Percentiles rank a stretch among this genome's conserved stretches.
These are phyloP conservation scores for Trichophyton verrucosum DNA, from an alignment of 2,329 filamentous ascomycete species.

Conservation along the genomic window DNA sequence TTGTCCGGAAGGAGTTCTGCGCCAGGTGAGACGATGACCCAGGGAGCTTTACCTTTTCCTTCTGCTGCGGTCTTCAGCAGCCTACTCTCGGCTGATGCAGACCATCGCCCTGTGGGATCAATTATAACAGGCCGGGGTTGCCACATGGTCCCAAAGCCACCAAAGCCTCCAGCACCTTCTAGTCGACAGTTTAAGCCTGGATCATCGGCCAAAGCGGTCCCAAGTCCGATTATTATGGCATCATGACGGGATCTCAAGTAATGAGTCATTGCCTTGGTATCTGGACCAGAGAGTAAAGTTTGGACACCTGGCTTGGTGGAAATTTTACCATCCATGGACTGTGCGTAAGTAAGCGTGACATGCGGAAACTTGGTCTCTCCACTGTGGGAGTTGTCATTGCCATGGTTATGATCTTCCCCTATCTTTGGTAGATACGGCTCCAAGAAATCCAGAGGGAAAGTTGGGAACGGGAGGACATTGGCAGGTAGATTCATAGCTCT, in stretches of 20 bases:
- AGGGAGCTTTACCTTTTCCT: conserved; percentile 60
- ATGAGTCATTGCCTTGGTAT: conserved; percentile 88
- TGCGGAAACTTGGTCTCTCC: conserved; percentile 34
- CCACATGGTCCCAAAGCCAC: conserved; percentile 37
- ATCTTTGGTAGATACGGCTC: conserved; percentile 39
- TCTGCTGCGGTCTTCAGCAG: conserved; percentile 53
- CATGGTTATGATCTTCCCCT: conserved; percentile 4
- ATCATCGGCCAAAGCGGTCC: conserved; percentile 73
- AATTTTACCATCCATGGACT: conserved; percentile 72
- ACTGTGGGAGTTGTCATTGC: not conserved
- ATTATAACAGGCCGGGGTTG: conserved; percentile 75
- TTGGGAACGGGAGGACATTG: conserved; percentile 36
- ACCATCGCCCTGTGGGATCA: conserved; percentile 68
- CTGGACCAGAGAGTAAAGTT: conserved; percentile 68
- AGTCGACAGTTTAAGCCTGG: conserved; percentile 79
- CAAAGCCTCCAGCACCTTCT: conserved; percentile 45
- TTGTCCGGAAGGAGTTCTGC: conserved; percentile 37
- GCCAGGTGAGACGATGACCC: conserved; percentile 47
- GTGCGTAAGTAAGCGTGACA: conserved; percentile 79
- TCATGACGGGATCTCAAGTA: conserved; percentile 74
- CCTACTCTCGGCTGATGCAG: conserved; percentile 46
- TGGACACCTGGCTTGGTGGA: conserved; percentile 66
- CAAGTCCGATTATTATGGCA: conserved; percentile 73
- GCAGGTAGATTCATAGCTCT: conserved; percentile 18
- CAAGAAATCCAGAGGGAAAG: conserved; percentile 35